Evolutionary conservation across 352 stramenopile species (phyloP), one percentile per base, ranked within the genome.

Genomic region (Blastocystis sp.): DNA sequence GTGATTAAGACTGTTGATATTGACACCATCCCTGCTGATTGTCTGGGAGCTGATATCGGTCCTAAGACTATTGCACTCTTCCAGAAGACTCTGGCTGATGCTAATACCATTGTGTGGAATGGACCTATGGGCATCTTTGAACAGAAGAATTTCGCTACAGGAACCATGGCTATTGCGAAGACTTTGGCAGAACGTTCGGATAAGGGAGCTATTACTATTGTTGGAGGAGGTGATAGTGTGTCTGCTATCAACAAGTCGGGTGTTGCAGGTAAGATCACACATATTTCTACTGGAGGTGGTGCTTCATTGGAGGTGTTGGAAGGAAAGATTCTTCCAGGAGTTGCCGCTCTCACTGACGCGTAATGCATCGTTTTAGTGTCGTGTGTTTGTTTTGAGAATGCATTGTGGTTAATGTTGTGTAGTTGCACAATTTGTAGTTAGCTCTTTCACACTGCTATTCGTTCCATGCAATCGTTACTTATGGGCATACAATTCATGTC

Each of bases 71-170:
- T 93, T 79, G 92, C 95, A 64, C 90, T 89, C 15, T 98, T 98
- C 87, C 91, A 92, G 30, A 90, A 92, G 0, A 94, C 93, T 66
- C 91, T 98, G 37, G 64, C 91, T 13, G 92, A 92, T 68, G 94
- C 94, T 89, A 98, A 98, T 91, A 99, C 96, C 42, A 91, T 99
- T 77, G 96, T 99, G 78, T 99, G 98, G 97, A 99, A 99, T 93
- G 98, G 98, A 76, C 97, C 98, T 35, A 99, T 99, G 95, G 98
- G 98, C 81, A 97, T 99, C 62, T 99, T 99, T 92, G 97, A 99
- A 93, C 98, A 99, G 87, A 95, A 98, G 79, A 94, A 94, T 24
- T 99, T 99, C 90, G 92, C 92, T 64, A 77, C 76, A 9, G 91
- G 93, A 92, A 94, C 80, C 90, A 91, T 90, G 79, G 54, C 60